These are phyloP conservation scores for Verticillium tricorpus DNA, from an alignment of 2,329 filamentous ascomycete genomes.

Conservation along the genomic window DNA sequence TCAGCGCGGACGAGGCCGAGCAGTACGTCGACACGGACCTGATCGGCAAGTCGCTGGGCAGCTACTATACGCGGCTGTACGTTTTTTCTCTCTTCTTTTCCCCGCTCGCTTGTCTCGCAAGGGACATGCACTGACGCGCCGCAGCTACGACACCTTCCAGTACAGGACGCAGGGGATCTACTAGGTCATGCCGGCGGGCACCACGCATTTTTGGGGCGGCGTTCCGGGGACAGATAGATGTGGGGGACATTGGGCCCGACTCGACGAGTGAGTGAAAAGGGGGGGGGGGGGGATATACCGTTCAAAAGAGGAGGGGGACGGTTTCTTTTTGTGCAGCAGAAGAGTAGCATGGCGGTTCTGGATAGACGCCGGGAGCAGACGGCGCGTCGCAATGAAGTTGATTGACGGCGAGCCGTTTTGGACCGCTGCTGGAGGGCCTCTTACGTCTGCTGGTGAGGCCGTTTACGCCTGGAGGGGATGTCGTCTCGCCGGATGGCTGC, in stretches of 20 bases:
- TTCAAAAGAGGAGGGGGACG: neutral
- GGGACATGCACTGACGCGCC: conserved; percentile 9
- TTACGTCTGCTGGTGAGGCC: neutral
- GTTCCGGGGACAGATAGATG: neutral
- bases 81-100: conserved; percentile 22
- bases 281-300: neutral
- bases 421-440: no score
- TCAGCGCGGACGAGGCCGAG: conserved; percentile 78
- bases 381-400: neutral
- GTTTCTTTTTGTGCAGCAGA: neutral
- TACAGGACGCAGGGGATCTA: conserved; percentile 87
- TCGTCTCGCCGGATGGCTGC: no score
- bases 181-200: conserved; percentile 32
- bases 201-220: neutral
- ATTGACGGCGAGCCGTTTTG: neutral
- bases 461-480: no score
- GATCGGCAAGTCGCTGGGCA: conserved; percentile 75
- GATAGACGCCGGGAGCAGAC: conserved; percentile 5
- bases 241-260: neutral
- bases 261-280: neutral
- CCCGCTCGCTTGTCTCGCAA: conserved; percentile 8
- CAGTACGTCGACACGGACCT: conserved; percentile 76
- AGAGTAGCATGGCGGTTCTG: conserved; percentile 2
- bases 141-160: conserved; percentile 78
- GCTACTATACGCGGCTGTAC: conserved; percentile 82